Percentiles rank a stretch among this genome's conserved stretches.
Conservation (phyloP, 331 rosid species). For the Malus hybrid region DNA sequence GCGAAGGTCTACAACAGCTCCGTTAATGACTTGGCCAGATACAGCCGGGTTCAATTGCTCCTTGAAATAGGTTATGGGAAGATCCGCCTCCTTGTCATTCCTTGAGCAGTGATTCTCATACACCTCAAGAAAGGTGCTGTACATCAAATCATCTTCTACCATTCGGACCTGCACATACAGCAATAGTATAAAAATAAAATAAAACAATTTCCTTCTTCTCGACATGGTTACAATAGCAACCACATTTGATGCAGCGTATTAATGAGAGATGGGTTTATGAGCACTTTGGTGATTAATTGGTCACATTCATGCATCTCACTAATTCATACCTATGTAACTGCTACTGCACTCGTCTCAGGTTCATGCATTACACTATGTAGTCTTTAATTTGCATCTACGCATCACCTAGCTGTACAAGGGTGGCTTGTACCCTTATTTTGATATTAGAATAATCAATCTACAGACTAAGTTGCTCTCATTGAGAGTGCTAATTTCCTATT, state of each 20-base stretch:
- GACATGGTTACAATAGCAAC: not conserved
- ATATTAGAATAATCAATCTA: too few relatives aligned
- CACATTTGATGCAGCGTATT: not conserved
- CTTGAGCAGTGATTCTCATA: constrained; percentile 98
- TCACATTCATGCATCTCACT: too few relatives aligned
- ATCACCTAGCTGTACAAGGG: too few relatives aligned
- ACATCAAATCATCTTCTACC: constrained; percentile 99
- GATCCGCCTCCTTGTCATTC: constrained; percentile 93
- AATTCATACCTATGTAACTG: too few relatives aligned
- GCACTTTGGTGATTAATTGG: too few relatives aligned
- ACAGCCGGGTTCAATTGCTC: constrained; percentile 96
- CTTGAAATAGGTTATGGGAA: constrained; percentile 88
- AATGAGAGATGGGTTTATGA: too few relatives aligned
- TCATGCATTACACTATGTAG: too few relatives aligned
- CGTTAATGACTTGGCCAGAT: constrained; percentile 85
- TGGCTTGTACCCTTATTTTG: too few relatives aligned
- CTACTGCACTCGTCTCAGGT: too few relatives aligned
- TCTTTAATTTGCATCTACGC: too few relatives aligned
- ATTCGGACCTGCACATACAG: constrained; percentile 72
- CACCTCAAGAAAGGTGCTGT: constrained; percentile 98
- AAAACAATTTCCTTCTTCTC: not conserved
- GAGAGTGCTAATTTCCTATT: too few relatives aligned
- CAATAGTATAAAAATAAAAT: not conserved
- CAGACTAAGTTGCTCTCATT: too few relatives aligned
- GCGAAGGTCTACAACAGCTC: constrained; percentile 88